Base-by-base conservation (phyloP, 148 eudicot species). In the Silene uniflora region DNA sequence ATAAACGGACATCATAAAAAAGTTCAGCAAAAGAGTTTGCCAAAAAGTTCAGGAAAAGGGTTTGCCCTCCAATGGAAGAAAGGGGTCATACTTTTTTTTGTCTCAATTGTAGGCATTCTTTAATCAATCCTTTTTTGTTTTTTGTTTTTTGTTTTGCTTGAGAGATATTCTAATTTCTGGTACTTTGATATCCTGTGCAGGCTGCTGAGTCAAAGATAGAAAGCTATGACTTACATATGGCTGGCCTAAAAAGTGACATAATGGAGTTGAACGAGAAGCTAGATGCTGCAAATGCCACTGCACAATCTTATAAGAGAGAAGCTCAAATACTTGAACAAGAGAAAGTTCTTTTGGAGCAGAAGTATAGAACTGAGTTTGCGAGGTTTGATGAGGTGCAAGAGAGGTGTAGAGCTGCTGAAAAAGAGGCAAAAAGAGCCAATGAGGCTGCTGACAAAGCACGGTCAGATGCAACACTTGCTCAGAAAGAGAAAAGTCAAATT, bases 391-490 rank as follows among this genome's bases (percentile, higher is more conserved):
- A 92, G 62, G 84, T 89, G 68, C 92, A 90, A 71, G 94, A 92
- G 60, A 87, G 97, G 70, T 91, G 92, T 78, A 90, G 76, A 86
- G 72, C 58, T 74, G 97, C 99, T 23, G 97, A 95, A 80, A 92
- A 78, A 74, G 99, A 95, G 80, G 96, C 99, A 39, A 89, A 88
- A 79, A 80, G 96, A 75, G 92, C 99, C 44, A 88, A 81, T 60
- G 97, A 90, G 75, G 79, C 89, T 67, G 97, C 99, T 18, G 97
- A 92, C 52, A 83, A 80, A 76, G 99, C 97, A 17, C 82, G 97
- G 71, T 85, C 88, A 1, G 97, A 95, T 77, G 96, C 97, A 13
- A 90, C 81, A 25, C 68, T 82, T 55, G 89, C 93, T 77, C 97
- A 86, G 80, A 89, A 82, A 86, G 97, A 87, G 32, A 95, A 81